Base-by-base conservation (phyloP, 73 alveolate genomes). In the Paramecium biaurelia region DNA sequence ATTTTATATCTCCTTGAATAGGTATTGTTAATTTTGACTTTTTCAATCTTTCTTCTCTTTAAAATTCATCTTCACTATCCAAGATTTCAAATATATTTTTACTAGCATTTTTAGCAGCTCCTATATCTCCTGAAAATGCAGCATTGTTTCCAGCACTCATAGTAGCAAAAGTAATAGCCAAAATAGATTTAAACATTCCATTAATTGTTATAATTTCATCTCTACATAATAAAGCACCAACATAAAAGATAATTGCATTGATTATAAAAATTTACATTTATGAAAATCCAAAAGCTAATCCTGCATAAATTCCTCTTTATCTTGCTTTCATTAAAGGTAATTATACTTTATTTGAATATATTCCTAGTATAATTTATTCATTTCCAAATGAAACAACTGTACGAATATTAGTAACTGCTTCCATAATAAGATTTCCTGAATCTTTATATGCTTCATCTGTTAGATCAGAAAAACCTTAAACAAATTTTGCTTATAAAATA, bases 1-100 rank as follows among this genome's bases (percentile, higher is more conserved):
- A 95, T 84, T 97, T 94, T 7, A 97, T 96, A 43, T 85, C 68
- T 18, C 99, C 99, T 53, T 93, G 58, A 38, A 97, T 38, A 5
- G 42, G 63, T 7, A 11, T 23, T 1, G 18, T 34, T 14, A 37
- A n/a, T 4, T 57, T 1, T 23, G 0, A 11, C 32, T n/a, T 57
- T 23, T 57, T 57, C 24, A 21, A n/a, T 70, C 57, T 70, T 24
- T 70, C 85, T 70, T 70, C 85, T 24, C 20, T 53, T 23, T 85
- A 26, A 49, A 26, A 57, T 57, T 85, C 93, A 58, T 85, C 86
- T 6, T 21, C 59, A 9, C 68, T 8, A 30, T 85, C 93, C 1
- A 85, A 58, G 23, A 85, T 49, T 18, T 57, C 15, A 35, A 85
- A 85, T 12, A 85, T n/a, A 4, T 70, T 70, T 30, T 14, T 23